Base-by-base conservation (phyloP, 2,329 filamentous ascomycete species). In the Colletotrichum destructivum region DNA sequence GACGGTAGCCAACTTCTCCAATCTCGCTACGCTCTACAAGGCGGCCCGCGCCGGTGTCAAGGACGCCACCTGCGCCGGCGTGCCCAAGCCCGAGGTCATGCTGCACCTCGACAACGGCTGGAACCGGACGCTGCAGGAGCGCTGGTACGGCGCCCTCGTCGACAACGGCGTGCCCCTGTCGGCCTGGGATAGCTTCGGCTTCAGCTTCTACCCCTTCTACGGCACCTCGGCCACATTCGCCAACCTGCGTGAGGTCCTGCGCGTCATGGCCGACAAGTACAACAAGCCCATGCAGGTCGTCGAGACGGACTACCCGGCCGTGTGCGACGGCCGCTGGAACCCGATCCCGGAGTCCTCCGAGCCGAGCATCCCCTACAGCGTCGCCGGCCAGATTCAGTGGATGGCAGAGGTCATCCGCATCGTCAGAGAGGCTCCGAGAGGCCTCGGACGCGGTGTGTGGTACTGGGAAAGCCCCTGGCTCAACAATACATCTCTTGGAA, bases 1-100 rank as follows among this genome's bases (percentile, higher is more conserved):
- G 3, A 76, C 78, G 4, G 75, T 81, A 6, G 72, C 77, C 21
- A 80, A 80, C 71, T 77, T 80, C 49, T 78, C 79, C 15, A 75
- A 77, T 21, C 66, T 81, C 8, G 74, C 80, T 38, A 74, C 59
- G 26, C 69, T 79, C 75, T 73, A 76, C 44, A 76, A 75, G 3
- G 75, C 78, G 16, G 78, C 75, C 76, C 52, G 69, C 12, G 69
- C 69, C 6, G 69, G 69, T 0, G 69, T 71, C 40, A 44, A 63
- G 47, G 69, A 71, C 54, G 69, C 69, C n/a, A 64, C 57, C 3
- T 63, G 69, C 46, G 69, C 69, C 13, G 65, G 69, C 15, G 65
- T 73, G 54, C 62, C 78, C 76, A 70, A 72, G 66, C 70, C 70
- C 12, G 55, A 72, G 55, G 55, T 72, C n/a, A 72, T 72, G 66